A percentile compares a stretch with the other conserved stretches of the same genome.
Evolutionary conservation across 352 stramenopile species (phyloP).

Genomic region (Globisporangium nodosum): DNA sequence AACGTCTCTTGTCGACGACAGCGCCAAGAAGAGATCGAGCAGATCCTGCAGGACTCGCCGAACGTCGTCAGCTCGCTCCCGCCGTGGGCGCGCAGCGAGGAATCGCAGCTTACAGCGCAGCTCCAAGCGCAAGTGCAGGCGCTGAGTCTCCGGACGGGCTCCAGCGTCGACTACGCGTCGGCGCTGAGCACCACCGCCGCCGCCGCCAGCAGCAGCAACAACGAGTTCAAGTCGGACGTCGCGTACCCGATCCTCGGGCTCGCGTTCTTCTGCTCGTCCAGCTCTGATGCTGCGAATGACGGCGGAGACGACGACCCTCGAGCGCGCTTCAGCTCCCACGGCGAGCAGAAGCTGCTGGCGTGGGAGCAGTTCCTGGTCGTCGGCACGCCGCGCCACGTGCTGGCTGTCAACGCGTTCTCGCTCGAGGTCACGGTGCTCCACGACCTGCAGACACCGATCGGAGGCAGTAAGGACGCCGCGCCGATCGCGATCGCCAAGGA

Average conservation of each 20-base stretch:
- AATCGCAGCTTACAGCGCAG: conserved; percentile 27
- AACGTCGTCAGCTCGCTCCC: conserved; percentile 69
- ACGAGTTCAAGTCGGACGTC: conserved; percentile 28
- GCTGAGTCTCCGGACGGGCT: conserved; percentile 6
- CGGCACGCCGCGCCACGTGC: conserved; percentile 36
- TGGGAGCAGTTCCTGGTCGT: conserved; percentile 52
- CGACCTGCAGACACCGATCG: conserved; percentile 34
- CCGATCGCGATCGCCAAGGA: conserved; percentile 51
- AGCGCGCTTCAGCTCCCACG: conserved; percentile 37
- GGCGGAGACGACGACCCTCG: not conserved
- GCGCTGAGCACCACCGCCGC: not conserved
- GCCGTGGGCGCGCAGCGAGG: conserved; percentile 51
- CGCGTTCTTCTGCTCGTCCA: conserved; percentile 33
- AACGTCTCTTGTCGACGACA: conserved; percentile 1
- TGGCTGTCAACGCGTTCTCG: conserved; percentile 64
- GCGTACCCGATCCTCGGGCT: conserved; percentile 40
- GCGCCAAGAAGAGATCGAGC: conserved; percentile 36
- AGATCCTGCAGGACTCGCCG: conserved; percentile 35
- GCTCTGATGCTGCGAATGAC: not conserved
- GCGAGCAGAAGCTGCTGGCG: conserved; percentile 41
- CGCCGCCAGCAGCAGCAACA: not conserved
- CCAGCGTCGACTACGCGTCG: conserved; percentile 16
- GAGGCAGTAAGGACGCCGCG: not conserved
- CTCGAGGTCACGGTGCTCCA: conserved; percentile 51
- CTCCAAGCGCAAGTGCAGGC: conserved; percentile 22